Evolutionary conservation across 768 basidiomycete genomes (phyloP).

Genomic region (Grammothele lineata): DNA sequence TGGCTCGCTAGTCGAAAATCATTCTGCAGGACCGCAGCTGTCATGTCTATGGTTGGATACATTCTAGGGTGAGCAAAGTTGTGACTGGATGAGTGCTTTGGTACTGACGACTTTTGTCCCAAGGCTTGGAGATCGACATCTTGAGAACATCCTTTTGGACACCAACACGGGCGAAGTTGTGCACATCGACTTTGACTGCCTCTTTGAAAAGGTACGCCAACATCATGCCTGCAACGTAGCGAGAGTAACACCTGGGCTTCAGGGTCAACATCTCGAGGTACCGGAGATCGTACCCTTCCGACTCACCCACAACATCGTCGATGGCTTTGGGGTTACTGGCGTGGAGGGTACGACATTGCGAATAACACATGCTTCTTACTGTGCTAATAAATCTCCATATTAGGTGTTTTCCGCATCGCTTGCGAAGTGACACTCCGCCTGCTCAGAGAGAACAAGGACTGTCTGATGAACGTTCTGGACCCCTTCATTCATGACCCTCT

Average conservation of each 20-base stretch:
- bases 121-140: conserved; percentile 96
- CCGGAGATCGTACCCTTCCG: conserved; percentile 94
- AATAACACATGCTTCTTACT: background rate
- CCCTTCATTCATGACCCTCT: conserved; percentile 97
- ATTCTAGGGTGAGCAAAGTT: conserved; percentile 77
- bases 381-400: background rate
- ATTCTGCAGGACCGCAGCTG: conserved; percentile 87
- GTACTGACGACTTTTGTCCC: background rate
- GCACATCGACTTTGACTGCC: conserved; percentile 96
- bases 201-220: conserved; percentile 93
- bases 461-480: conserved; percentile 91
- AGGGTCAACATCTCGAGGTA: conserved; percentile 81
- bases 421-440: conserved; percentile 89
- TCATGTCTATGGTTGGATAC: conserved; percentile 98
- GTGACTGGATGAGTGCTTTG: background rate
- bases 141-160: conserved; percentile 95
- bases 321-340: conserved; percentile 89
- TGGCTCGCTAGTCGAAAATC: conserved; percentile 89
- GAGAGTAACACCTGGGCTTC: no score
- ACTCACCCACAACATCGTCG: conserved; percentile 88
- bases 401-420: conserved; percentile 85
- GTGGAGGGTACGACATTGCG: conserved; percentile 61
- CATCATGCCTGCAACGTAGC: no score
- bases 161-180: conserved; percentile 83
- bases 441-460: conserved; percentile 87